Base-by-base conservation (phyloP, 2,329 filamentous ascomycete genomes). In the Verticillium alfalfae region DNA sequence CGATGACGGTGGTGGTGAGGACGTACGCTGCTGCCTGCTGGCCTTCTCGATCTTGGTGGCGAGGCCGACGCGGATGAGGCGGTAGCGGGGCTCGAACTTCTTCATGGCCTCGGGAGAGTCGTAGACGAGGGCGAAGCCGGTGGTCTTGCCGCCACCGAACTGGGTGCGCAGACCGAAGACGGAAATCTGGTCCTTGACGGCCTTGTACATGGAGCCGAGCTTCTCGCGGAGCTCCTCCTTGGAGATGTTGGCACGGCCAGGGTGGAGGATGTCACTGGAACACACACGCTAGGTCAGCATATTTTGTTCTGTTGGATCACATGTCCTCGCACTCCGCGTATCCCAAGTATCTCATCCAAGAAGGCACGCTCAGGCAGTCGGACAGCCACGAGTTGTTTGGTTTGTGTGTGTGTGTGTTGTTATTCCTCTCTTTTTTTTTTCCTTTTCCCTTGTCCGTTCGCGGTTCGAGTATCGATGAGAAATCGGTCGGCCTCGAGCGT, bases 51-150 rank as follows among this genome's bases (percentile, higher is more conserved):
- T 86, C 92, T 98, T 98, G 80, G 81, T 86, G 76, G 92, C 94
- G 73, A 92, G 85, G 78, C 94, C 95, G 78, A 97, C 92, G 72
- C 95, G 89, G 80, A 99, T 88, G 73, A 97, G 88, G 82, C 95
- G 90, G 90, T 97, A 97, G 83, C 90, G 90, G 75, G 95, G 95
- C 89, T 99, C 95, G 82, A 98, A 99, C 85, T 98, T 98, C 92
- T 97, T 97, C 89, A 99, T 89, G 75, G 93, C 92, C 87, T 99
- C 95, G 78, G 88, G 84, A 71, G 92, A 96, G 84, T 99, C 95
- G 88, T 99, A 99, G 85, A 99, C 87, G 76, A 98, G 92, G 71
- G 93, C 95, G 79, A 99, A 99, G 75, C 95, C 95, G 70, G 94
- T 98, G 81, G 92, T 97, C 91, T 99, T 99, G 87, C 95, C 95